These are phyloP conservation scores for Euryodendron excelsum DNA, from an alignment of 148 eudicot species.

Conservation along the genomic window DNA sequence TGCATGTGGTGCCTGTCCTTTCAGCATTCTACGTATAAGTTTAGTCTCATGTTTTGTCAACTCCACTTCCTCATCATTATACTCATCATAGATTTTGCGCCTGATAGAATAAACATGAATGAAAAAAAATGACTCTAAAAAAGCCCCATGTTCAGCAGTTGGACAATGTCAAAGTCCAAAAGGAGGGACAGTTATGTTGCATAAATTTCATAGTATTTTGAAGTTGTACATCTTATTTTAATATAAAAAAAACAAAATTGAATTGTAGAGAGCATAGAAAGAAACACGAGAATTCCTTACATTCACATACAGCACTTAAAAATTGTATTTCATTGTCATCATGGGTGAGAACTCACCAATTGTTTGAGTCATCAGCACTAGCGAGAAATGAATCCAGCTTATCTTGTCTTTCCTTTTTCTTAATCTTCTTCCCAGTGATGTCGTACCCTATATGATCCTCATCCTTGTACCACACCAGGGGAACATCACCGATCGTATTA, in stretches of 20 bases:
- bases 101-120: slow-evolving; percentile 33
- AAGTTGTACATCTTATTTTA: neutral
- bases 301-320: neutral
- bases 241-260: neutral
- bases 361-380: slow-evolving; percentile 66
- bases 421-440: slow-evolving; percentile 77
- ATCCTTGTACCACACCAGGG: slow-evolving; percentile 84
- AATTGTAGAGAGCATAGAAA: slow-evolving; percentile 3
- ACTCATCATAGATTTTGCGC: slow-evolving; percentile 79
- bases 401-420: slow-evolving; percentile 75
- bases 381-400: slow-evolving; percentile 64
- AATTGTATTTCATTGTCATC: neutral
- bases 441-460: slow-evolving; percentile 98
- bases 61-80: slow-evolving; percentile 88
- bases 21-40: slow-evolving; percentile 55
- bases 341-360: slow-evolving; percentile 54
- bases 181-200: neutral
- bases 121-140: neutral
- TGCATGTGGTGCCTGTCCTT: slow-evolving; percentile 88
- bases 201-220: neutral
- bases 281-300: neutral
- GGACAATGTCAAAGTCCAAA: slow-evolving; percentile 9
- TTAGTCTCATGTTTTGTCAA: slow-evolving; percentile 61
- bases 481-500: slow-evolving; percentile 91
- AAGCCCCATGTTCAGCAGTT: neutral